Evolutionary conservation across 768 basidiomycete species (phyloP).

Genomic region (Amanita jacksonii): DNA sequence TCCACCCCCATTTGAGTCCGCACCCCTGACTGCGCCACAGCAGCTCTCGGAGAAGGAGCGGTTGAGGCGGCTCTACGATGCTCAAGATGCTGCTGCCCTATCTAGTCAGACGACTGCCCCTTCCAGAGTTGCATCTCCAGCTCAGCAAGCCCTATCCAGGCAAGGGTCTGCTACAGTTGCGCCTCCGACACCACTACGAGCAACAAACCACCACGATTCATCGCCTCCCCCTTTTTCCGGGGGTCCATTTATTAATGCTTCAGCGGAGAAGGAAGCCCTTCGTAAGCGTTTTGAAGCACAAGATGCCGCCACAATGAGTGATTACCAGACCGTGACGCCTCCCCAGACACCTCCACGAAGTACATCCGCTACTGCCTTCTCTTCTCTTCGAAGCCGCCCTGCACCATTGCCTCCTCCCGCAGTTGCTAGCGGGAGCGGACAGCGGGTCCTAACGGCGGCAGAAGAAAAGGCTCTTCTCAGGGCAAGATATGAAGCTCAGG

Average conservation of each 20-base stretch:
- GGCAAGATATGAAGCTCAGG: conserved; percentile 54
- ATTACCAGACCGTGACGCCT: conserved; percentile 7
- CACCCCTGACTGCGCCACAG: conserved; percentile 24
- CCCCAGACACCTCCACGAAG: conserved; percentile 14
- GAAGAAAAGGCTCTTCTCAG: conserved; percentile 71
- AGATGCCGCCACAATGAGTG: conserved; percentile 23
- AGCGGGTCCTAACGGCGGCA: conserved; percentile 47
- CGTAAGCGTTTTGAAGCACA: conserved; percentile 48
- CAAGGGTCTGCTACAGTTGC: conserved; percentile 18
- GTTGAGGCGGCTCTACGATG: conserved; percentile 53
- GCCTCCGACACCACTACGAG: no score
- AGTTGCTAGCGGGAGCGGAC: conserved; percentile 12
- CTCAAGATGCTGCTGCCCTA: conserved; percentile 48
- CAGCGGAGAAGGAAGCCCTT: conserved; percentile 47
- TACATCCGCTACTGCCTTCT: conserved; percentile 13
- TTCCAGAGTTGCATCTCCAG: conserved; percentile 9
- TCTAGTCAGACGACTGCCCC: conserved; percentile 17
- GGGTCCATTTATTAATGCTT: conserved; percentile 19
- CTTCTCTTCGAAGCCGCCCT: conserved; percentile 21
- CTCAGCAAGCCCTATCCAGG: conserved; percentile 20
- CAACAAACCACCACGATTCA: conserved; percentile 8
- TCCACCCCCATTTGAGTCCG: conserved; percentile 48
- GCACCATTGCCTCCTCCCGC: conserved; percentile 25
- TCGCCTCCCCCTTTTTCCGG: background rate
- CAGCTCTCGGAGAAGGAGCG: conserved; percentile 60